These are phyloP conservation scores for Geotrichum aggregatum DNA, from an alignment of 1,139 yeast genomes.

Conservation along the genomic window DNA sequence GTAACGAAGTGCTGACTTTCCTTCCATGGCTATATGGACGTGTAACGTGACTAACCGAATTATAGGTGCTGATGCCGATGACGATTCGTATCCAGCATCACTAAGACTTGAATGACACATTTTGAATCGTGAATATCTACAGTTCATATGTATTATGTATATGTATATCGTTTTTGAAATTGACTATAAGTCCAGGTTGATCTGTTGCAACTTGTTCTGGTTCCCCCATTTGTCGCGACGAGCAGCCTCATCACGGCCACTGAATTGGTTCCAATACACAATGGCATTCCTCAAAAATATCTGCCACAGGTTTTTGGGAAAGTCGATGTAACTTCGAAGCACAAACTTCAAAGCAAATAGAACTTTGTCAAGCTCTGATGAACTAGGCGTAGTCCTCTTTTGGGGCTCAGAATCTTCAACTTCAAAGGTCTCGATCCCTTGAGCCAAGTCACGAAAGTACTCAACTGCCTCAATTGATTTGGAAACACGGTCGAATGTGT, in stretches of 20 bases:
- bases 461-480: slow-evolving; percentile 75
- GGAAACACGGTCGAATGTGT: slow-evolving; percentile 87
- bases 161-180: no score
- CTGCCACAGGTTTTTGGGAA: slow-evolving; percentile 62
- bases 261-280: slow-evolving; percentile 67
- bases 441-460: slow-evolving; percentile 58
- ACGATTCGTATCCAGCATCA: no score
- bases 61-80: no score
- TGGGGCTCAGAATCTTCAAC: not conserved
- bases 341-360: slow-evolving; percentile 63
- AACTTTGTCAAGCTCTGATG: slow-evolving; percentile 39
- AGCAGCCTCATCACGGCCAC: slow-evolving; percentile 48
- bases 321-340: slow-evolving; percentile 57
- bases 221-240: slow-evolving; percentile 10
- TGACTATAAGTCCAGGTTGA: slow-evolving; percentile 14
- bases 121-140: no score
- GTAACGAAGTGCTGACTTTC: no score
- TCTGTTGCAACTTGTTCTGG: slow-evolving; percentile 6
- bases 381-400: slow-evolving; percentile 50
- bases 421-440: slow-evolving; percentile 41
- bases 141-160: no score
- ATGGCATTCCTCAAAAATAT: slow-evolving; percentile 48
- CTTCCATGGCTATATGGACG: no score
- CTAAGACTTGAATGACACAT: no score
- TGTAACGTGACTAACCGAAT: no score